Percentiles rank a stretch among this genome's conserved stretches.
Evolutionary conservation across 73 alveolate species (phyloP).

Genomic region (Symbiodinium pilosum): DNA sequence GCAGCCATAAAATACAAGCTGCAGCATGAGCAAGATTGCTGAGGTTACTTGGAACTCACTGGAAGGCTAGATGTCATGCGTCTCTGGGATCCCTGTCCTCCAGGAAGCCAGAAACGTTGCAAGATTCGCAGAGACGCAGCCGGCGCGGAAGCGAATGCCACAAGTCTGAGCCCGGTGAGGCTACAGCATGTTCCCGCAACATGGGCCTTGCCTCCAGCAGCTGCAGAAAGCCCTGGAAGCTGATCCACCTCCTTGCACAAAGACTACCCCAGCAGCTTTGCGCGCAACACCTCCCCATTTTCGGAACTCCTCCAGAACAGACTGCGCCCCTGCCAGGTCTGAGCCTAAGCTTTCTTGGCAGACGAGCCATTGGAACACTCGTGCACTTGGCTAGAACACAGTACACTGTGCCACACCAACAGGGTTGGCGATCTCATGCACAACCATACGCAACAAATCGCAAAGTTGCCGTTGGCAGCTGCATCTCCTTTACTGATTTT

Average conservation of each 20-base stretch:
- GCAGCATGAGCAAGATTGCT: no score
- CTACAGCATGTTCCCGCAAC: neutral
- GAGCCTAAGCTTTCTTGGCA: neutral
- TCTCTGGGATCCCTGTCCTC: neutral
- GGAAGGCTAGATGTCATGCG: neutral
- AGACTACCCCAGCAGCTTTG: no score
- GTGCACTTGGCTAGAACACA: no score
- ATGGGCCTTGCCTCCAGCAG: constrained; percentile 7
- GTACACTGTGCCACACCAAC: no score
- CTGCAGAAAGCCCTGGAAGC: constrained; percentile 25
- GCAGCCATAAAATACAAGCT: no score
- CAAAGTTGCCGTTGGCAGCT: no score
- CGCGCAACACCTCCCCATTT: no score
- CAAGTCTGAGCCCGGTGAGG: neutral
- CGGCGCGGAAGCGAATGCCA: constrained; percentile 49
- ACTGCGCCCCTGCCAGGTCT: neutral
- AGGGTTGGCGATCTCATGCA: no score
- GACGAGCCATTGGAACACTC: no score
- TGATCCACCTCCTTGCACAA: constrained; percentile 10
- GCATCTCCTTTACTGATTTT: no score
- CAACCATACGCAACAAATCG: no score
- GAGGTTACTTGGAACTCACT: no score
- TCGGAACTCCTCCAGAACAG: neutral
- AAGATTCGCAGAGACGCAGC: constrained; percentile 58
- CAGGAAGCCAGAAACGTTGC: constrained; percentile 63